Evolutionary conservation across 805 yeast species (phyloP).

Genomic region (Kodamaea nitidulidarum): DNA sequence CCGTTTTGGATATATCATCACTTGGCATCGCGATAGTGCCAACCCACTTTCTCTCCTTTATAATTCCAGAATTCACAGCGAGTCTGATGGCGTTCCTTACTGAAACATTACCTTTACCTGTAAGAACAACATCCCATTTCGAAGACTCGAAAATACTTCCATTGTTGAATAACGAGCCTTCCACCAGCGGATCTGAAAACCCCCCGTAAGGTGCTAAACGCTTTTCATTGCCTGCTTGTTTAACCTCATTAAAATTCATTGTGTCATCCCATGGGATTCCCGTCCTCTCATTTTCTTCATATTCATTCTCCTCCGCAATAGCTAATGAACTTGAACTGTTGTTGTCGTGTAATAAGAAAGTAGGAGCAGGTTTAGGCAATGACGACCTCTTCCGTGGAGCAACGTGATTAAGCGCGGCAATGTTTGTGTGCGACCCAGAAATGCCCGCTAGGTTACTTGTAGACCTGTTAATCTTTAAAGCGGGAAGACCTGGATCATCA

Average conservation of each 20-base stretch:
- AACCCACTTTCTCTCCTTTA: constrained; percentile 59
- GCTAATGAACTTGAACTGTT: constrained; percentile 28
- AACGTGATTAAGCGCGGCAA: constrained; percentile 8
- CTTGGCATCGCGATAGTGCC: constrained; percentile 94
- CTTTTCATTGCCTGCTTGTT: constrained; percentile 12
- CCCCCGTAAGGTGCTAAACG: constrained; percentile 70
- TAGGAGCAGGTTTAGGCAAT: constrained; percentile 14
- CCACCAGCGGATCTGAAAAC: constrained; percentile 58
- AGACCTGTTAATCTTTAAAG: constrained; percentile 33
- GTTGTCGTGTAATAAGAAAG: constrained; percentile 21
- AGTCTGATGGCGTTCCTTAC: constrained; percentile 76
- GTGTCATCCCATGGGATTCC: constrained; percentile 8
- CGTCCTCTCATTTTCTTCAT: neutral
- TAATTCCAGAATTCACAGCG: constrained; percentile 38
- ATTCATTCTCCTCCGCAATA: constrained; percentile 25
- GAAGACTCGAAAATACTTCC: constrained; percentile 51
- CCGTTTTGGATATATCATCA: constrained; percentile 63
- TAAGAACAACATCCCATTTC: constrained; percentile 72
- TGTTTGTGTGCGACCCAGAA: constrained; percentile 14
- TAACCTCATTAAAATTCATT: constrained; percentile 8
- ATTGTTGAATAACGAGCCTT: constrained; percentile 34
- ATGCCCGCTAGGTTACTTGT: constrained; percentile 20
- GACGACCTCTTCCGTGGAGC: constrained; percentile 15
- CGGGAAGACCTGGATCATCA: constrained; percentile 32
- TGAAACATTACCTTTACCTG: constrained; percentile 80